Evolutionary conservation across 352 stramenopile genomes (phyloP), one percentile per base, ranked within the genome.

Genomic region (Phytopythium cucurbitacearum): DNA sequence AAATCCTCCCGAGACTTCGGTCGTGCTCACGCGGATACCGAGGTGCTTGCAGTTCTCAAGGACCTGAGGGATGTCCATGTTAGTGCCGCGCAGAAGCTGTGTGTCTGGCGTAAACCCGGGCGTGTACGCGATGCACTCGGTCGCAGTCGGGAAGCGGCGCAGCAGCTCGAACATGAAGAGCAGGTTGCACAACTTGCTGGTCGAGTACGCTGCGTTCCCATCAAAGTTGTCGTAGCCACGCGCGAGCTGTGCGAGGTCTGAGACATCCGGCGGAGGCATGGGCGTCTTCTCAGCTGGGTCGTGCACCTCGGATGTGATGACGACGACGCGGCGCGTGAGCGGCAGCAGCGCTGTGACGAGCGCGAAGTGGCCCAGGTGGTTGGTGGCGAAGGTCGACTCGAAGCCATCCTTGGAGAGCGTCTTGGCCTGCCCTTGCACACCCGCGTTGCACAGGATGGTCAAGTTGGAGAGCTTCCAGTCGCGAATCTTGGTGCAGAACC

Each of bases 171-270:
- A 42, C 40, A 59, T 74, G 53, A 84, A 84, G 8, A 87, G 56
- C 28, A 84, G 10, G 51, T 82, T 84, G 50, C 45, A 72, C 15
- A 87, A 56, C 60, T 87, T 87, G 11, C 67, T 73, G n/a, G 71
- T 64, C 4, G 13, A 32, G 53, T 86, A 88, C n/a, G 51, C 53
- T 8, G 37, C 21, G 11, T 12, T 7, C 2, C 41, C 42, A 35
- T 67, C 60, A 33, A 65, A 75, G 0, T 15, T 34, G 2, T 59
- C 43, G n/a, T 51, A 56, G 1, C 65, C 69, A 6, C 53, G 37
- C 0, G 56, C 62, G 5, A 78, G 28, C 48, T 67, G 46, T 3
- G 60, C 50, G 11, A 71, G 48, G 42, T 74, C 53, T 0, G 56
- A 61, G 6, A 66, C 54, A 36, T 70, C 65, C 0, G 61, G 68